phyloP scores from a whole-genome alignment of 495 filamentous ascomycete species.

The Talaromyces adpressus region DNA sequence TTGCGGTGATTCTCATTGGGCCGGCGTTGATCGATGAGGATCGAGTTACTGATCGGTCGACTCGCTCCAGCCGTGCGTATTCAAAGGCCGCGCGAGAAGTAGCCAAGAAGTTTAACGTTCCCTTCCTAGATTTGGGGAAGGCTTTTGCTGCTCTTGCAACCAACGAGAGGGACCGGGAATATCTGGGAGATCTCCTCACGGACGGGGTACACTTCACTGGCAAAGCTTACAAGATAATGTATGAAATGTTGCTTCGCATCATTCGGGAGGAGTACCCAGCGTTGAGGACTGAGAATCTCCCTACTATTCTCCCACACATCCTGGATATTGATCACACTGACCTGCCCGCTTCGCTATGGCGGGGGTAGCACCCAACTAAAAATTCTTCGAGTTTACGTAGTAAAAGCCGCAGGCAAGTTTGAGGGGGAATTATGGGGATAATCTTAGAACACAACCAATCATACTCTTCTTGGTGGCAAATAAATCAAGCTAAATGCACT shows the following conservation, averaged over 20 bases:
- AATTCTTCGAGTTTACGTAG: too few species aligned
- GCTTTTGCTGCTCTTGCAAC: too few species aligned
- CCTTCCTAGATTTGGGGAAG: too few species aligned
- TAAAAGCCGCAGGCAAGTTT: too few species aligned
- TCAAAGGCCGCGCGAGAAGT: too few species aligned
- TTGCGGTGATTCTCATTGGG: constrained; percentile 66
- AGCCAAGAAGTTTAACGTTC: too few species aligned
- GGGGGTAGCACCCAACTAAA: too few species aligned
- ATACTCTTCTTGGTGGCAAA: too few species aligned
- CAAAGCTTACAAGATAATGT: background rate
- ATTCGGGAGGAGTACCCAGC: background rate
- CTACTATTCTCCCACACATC: background rate
- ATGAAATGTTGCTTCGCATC: background rate
- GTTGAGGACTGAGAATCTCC: background rate
- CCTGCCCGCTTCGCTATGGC: background rate
- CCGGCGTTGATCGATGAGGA: constrained; percentile 79
- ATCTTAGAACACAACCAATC: too few species aligned
- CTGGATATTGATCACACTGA: background rate
- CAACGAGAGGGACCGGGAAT: background rate
- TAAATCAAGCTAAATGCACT: too few species aligned
- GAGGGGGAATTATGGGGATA: too few species aligned
- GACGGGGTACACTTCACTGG: constrained; percentile 37
- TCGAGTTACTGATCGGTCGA: constrained; percentile 31
- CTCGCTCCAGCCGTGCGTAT: too few species aligned
- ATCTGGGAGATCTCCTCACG: constrained; percentile 43